Base-by-base conservation (phyloP, 2,329 filamentous ascomycete species). In the Penicillium sp. region DNA sequence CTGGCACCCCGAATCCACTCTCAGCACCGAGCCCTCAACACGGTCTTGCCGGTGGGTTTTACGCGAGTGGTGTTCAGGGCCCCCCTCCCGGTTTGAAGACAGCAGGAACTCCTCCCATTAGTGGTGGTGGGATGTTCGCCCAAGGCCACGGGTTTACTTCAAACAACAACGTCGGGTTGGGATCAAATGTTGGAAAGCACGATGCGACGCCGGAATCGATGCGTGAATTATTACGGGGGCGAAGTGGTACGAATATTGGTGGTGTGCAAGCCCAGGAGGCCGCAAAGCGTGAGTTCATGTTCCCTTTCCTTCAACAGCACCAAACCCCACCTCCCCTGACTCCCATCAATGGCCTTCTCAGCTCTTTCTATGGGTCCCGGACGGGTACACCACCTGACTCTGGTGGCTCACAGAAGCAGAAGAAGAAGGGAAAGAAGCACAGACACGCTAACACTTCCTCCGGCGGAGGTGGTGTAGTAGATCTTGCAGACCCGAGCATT, bases 381-480 rank as follows among this genome's bases (percentile, higher is more conserved):
- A 82, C 89, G 83, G 91, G 90, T 83, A 86, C 87, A 81, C 92
- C 91, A 82, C 90, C 93, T 88, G 92, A 96, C 77, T 88, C 89
- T 82, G 90, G 65, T 45, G 59, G 90, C 82, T 78, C 80, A 76
- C 89, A 91, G 82, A 96, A 96, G 88, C 92, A 96, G 87, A 96
- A 96, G 89, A 97, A 96, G 88, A 96, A 96, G 92, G 92, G 92
- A 84, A 97, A 96, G 88, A 97, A 97, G 92, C 93, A 97, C 86
- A 96, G 93, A 88, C 93, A 97, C 89, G 93, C 92, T 95, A 96
- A 97, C 92, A 97, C 93, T 93, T 96, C 93, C 91, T 98, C 93
- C 88, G 96, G 92, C 88, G 93, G 92, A 87, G 91, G 92, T 91
- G 93, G 91, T 84, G 88, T 97, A 93, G 93, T 96, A 84, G 93